Conservation (phyloP, 345 rosid species). For the Salix koriyanagi region DNA sequence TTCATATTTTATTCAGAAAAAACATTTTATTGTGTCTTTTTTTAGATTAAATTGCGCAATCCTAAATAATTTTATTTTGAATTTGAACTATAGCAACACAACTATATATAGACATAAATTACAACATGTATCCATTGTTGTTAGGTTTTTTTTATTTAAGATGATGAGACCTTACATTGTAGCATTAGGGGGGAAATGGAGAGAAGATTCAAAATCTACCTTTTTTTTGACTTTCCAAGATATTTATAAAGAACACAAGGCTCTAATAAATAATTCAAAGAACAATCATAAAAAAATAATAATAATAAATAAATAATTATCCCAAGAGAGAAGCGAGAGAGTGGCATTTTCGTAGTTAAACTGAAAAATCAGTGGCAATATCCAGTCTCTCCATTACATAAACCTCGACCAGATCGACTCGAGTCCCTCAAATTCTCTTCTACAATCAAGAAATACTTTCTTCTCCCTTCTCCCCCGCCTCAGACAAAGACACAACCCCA, state of each 20-base stretch:
- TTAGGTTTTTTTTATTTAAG: too few relatives aligned
- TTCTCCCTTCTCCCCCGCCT: neutral
- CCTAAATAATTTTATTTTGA: too few relatives aligned
- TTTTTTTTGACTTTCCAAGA: neutral
- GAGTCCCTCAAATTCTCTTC: neutral
- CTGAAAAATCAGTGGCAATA: constrained; percentile 20
- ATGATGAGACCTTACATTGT: too few relatives aligned
- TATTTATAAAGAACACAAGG: neutral
- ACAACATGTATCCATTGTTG: too few relatives aligned
- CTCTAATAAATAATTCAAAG: neutral
- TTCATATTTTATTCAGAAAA: too few relatives aligned
- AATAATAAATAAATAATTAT: too few relatives aligned
- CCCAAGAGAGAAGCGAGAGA: neutral
- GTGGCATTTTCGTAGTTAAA: constrained; percentile 41
- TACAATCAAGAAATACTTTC: neutral
- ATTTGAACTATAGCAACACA: too few relatives aligned
- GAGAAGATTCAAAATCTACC: neutral
- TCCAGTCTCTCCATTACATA: constrained; percentile 37
- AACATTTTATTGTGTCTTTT: too few relatives aligned
- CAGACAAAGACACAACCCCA: neutral
- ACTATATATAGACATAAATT: too few relatives aligned
- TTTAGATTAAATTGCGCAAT: too few relatives aligned
- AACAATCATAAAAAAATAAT: neutral
- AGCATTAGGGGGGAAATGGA: too few relatives aligned
- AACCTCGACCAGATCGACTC: constrained; percentile 9